A percentile compares a stretch with the other conserved stretches of the same genome.
Evolutionary conservation across 2,329 filamentous ascomycete genomes (phyloP).

Genomic region (Verticillium dahliae): DNA sequence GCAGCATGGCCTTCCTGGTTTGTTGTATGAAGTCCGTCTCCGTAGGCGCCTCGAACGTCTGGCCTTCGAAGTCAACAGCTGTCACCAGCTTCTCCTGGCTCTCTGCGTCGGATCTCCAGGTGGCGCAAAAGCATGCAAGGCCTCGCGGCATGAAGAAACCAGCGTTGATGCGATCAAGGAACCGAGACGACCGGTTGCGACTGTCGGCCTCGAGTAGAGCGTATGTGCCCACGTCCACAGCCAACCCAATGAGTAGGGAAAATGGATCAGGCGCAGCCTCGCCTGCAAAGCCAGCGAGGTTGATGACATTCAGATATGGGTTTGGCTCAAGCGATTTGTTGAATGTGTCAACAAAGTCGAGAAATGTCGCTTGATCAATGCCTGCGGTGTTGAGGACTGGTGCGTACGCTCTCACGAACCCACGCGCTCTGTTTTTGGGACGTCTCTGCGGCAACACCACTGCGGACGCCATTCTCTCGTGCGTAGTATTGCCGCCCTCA

Average conservation of each 20-base stretch:
- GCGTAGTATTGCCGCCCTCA: neutral
- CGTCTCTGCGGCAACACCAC: slow-evolving; percentile 47
- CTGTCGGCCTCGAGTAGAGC: slow-evolving; percentile 32
- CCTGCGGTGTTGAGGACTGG: slow-evolving; percentile 37
- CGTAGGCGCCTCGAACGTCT: neutral
- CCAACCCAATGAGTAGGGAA: slow-evolving; percentile 33
- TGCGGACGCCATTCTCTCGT: slow-evolving; percentile 27
- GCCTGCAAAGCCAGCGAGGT: slow-evolving; percentile 30
- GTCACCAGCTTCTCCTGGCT: slow-evolving; percentile 14
- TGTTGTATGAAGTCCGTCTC: neutral
- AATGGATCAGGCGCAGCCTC: slow-evolving; percentile 30
- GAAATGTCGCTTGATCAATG: slow-evolving; percentile 40
- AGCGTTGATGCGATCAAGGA: slow-evolving; percentile 49
- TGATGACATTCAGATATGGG: slow-evolving; percentile 30
- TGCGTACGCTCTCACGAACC: slow-evolving; percentile 47
- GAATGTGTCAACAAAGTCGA: slow-evolving; percentile 40
- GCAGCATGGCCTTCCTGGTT: neutral
- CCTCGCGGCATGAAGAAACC: slow-evolving; percentile 51
- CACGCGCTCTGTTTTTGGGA: slow-evolving; percentile 37
- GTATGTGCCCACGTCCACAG: slow-evolving; percentile 32
- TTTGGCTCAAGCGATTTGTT: slow-evolving; percentile 29
- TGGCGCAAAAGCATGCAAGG: slow-evolving; percentile 43
- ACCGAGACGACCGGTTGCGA: slow-evolving; percentile 39
- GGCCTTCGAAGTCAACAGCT: slow-evolving; percentile 23
- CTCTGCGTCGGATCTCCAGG: slow-evolving; percentile 36